Conservation (phyloP, 164 flowering plant species). For the Buxus sempervirens region DNA sequence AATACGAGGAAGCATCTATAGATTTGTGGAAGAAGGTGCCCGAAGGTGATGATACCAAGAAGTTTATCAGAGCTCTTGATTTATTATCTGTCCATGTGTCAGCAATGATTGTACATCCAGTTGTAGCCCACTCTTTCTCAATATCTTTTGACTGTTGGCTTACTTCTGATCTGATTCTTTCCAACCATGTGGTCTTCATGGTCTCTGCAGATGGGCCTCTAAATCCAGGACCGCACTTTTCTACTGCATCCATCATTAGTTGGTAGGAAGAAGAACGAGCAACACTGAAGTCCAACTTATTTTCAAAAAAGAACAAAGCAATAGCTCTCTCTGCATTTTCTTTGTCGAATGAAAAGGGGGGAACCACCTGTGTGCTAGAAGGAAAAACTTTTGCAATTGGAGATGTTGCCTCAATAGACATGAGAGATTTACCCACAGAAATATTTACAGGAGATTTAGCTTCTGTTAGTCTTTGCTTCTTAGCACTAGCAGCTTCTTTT, state of each 20-base stretch:
- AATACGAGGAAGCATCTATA: conserved; percentile 73
- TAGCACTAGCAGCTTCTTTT: conserved; percentile 46
- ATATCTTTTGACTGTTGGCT: conserved; percentile 59
- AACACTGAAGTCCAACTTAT: conserved; percentile 72
- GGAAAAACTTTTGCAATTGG: conserved; percentile 44
- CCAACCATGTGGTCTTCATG: conserved; percentile 72
- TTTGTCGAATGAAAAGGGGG: conserved; percentile 38
- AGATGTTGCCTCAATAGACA: conserved; percentile 34
- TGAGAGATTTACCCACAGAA: conserved; percentile 29
- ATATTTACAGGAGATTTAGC: conserved; percentile 37
- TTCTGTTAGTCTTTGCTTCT: conserved; percentile 52
- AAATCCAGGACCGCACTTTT: conserved; percentile 70
- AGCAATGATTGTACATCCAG: conserved; percentile 87
- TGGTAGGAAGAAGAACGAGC: conserved; percentile 88
- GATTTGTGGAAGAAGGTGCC: conserved; percentile 88
- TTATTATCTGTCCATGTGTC: conserved; percentile 94
- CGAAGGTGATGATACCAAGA: conserved; percentile 84
- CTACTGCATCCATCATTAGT: conserved; percentile 71
- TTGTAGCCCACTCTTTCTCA: conserved; percentile 77
- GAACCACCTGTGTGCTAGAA: conserved; percentile 21
- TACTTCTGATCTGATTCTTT: conserved; percentile 70
- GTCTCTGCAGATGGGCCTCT: conserved; percentile 68
- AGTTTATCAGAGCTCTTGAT: conserved; percentile 79
- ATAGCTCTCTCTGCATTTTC: conserved; percentile 82
- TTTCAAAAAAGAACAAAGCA: conserved; percentile 89